Base-by-base conservation (phyloP, 305 asterid species). In the Plantago lanceolata region DNA sequence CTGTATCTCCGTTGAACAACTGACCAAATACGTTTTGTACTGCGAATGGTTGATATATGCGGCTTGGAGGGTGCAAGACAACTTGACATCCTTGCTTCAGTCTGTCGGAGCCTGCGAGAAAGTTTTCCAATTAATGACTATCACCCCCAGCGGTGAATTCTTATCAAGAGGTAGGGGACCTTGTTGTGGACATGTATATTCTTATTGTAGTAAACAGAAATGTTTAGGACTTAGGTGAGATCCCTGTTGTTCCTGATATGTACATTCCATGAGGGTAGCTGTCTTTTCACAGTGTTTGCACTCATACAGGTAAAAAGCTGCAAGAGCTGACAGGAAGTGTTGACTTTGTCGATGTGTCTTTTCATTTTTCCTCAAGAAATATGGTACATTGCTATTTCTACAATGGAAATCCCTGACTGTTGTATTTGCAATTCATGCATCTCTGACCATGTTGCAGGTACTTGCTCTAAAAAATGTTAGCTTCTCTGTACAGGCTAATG, bases 11-110 rank as follows among this genome's bases (percentile, higher is more conserved):
- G 78, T 82, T 47, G 89, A 83, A 78, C 83, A 83, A 70, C 78
- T 83, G 65, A 76, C 85, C 58, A 83, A 83, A 73, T 83, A 80
- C 65, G 70, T 83, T 59, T 65, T 80, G 53, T 83, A 83, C 74
- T 80, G 89, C 43, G 89, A 83, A 66, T 83, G 89, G 89, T 69
- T 83, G 66, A 83, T 83, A 55, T 83, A 67, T 80, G 85, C 89
- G 15, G 84, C 84, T 61, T 80, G 89, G 86, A 80, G 89, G 75
- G 70, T 83, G 64, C 86, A 81, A 73, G 78, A 83, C 75, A 80
- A 73, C 69, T 72, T 80, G 78, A 72, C 84, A 55, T 76, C 84
- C 21, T 61, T 83, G 57, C 66, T 80, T 71, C 89, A 80, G 68
- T 83, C 89, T 31, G 31, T 80, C 48, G 89, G 89, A 66, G 89